These are phyloP conservation scores for Lithocarpus polystachyus DNA, from an alignment of 306 rosid species.

Conservation along the genomic window DNA sequence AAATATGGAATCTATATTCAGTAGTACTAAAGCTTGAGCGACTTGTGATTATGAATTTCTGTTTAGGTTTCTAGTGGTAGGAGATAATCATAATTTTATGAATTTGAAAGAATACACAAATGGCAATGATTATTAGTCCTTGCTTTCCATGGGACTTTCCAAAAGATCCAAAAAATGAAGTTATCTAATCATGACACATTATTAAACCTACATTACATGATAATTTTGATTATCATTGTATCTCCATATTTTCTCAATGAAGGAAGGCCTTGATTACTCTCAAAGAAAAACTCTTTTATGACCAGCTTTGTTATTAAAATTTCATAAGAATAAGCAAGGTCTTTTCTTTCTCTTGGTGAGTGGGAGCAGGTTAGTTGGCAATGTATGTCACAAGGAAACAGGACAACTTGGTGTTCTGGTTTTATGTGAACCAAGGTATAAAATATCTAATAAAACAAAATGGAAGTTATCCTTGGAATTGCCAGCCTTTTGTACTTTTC, in stretches of 20 bases:
- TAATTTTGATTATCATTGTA: not conserved
- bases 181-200: not conserved
- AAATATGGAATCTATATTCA: not conserved
- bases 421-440: conserved; percentile 16
- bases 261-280: conserved; percentile 22
- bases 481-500: conserved; percentile 22
- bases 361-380: conserved; percentile 32
- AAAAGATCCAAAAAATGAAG: not conserved
- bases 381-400: conserved; percentile 38
- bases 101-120: not conserved
- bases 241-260: not conserved
- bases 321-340: not conserved
- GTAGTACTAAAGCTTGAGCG: too few relatives aligned
- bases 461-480: conserved; percentile 20
- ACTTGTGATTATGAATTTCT: too few relatives aligned
- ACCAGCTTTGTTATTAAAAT: conserved; percentile 20
- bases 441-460: conserved; percentile 22
- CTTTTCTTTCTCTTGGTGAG: conserved; percentile 6
- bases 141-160: not conserved
- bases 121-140: not conserved
- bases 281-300: conserved; percentile 10
- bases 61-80: too few relatives aligned
- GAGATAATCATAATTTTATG: not conserved
- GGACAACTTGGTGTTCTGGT: conserved; percentile 37
- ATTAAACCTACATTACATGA: not conserved